A percentile compares a stretch with the other conserved stretches of the same genome.
These are phyloP conservation scores for Warburgia ugandensis DNA, from an alignment of 164 flowering plant species.

Conservation along the genomic window DNA sequence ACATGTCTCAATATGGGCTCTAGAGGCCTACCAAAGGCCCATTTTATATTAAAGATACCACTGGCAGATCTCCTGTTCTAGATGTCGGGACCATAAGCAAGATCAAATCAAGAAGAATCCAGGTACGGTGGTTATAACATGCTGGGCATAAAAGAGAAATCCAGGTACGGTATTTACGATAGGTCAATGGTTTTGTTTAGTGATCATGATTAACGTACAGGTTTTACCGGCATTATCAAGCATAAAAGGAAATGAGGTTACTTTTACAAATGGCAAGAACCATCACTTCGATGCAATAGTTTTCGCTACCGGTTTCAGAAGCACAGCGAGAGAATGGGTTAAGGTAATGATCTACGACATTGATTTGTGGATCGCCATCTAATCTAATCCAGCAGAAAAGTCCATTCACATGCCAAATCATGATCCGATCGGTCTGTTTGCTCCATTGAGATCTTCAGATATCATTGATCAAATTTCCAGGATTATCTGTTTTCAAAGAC, in stretches of 20 bases:
- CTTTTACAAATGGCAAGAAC: conserved; percentile 34
- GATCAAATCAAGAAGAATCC: conserved; percentile 21
- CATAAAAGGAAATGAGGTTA: conserved; percentile 30
- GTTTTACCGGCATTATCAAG: conserved; percentile 41
- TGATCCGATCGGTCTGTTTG: too few relatives aligned
- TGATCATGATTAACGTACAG: conserved; percentile 14
- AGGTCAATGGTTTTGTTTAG: background rate
- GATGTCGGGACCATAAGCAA: conserved; percentile 36
- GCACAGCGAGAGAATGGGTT: conserved; percentile 52
- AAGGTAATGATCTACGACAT: conserved; percentile 23
- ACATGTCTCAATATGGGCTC: conserved; percentile 24
- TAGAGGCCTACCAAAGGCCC: conserved; percentile 29
- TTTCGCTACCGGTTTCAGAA: conserved; percentile 63
- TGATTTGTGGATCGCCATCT: background rate
- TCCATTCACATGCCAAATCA: too few relatives aligned
- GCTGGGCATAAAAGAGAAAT: background rate
- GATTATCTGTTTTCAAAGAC: background rate
- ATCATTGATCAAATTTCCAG: background rate
- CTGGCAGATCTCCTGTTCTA: conserved; percentile 29
- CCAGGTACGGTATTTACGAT: background rate
- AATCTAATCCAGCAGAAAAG: background rate
- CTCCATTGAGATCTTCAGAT: background rate
- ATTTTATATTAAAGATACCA: conserved; percentile 18
- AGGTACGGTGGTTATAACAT: conserved; percentile 14
- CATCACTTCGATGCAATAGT: conserved; percentile 39